These are phyloP conservation scores for Quercus wislizeni DNA, from an alignment of 306 rosid species.

Conservation along the genomic window DNA sequence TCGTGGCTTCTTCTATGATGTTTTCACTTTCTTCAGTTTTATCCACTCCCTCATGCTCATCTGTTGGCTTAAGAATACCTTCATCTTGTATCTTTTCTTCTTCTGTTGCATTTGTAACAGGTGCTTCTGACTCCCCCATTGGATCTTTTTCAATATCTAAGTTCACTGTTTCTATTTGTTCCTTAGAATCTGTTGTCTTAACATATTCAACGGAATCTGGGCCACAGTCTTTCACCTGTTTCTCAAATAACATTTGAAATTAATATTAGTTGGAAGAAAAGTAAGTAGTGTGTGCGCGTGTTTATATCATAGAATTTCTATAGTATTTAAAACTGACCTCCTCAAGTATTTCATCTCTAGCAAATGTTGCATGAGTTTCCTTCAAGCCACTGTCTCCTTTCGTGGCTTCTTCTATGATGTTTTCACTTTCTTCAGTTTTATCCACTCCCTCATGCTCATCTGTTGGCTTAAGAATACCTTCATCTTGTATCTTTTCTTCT, in stretches of 20 bases:
- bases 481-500: too few relatives aligned
- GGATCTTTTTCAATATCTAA: neutral
- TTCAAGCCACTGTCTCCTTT: neutral
- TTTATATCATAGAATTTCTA: too few relatives aligned
- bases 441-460: slow-evolving; percentile 6
- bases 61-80: too few relatives aligned
- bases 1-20: neutral
- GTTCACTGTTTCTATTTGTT: neutral
- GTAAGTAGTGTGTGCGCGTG: neutral
- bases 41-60: too few relatives aligned
- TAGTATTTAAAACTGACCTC: too few relatives aligned
- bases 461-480: too few relatives aligned
- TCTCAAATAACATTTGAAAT: neutral
- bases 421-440: neutral
- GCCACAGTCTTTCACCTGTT: neutral
- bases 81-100: neutral
- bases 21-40: neutral
- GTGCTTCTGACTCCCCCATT: too few relatives aligned
- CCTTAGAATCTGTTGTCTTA: neutral
- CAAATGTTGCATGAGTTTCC: neutral
- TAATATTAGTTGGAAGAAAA: too few relatives aligned
- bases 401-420: neutral
- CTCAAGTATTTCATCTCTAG: neutral
- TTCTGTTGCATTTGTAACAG: neutral
- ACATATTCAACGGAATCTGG: neutral